Evolutionary conservation across 257 asterid species (phyloP).

Genomic region (Ocimum tenuiflorum): DNA sequence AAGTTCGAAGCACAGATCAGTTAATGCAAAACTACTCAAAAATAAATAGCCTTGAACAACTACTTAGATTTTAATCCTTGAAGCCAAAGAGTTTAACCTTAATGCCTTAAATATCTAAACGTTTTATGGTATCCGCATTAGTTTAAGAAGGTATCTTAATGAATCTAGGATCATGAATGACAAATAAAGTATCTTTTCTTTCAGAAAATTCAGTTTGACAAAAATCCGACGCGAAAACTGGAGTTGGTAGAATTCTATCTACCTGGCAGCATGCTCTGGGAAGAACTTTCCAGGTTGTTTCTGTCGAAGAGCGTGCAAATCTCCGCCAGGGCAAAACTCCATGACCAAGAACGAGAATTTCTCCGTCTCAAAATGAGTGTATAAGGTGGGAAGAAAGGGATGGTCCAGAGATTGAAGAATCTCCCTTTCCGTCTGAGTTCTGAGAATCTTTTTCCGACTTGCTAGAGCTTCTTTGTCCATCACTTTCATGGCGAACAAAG

Average conservation of each 20-base stretch:
- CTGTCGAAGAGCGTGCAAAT: conserved; percentile 50
- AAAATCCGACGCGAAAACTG: too few relatives aligned
- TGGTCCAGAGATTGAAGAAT: conserved; percentile 50
- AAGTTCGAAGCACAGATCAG: too few relatives aligned
- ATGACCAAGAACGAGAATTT: conserved; percentile 49
- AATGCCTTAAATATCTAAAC: not conserved
- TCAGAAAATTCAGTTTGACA: too few relatives aligned
- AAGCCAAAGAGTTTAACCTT: not conserved
- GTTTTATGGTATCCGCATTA: not conserved
- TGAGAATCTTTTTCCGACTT: conserved; percentile 45
- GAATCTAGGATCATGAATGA: too few relatives aligned
- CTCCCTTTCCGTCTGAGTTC: conserved; percentile 59
- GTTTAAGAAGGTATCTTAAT: too few relatives aligned
- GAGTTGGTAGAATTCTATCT: too few relatives aligned
- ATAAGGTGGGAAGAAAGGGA: conserved; percentile 53
- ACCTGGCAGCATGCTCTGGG: conserved; percentile 64
- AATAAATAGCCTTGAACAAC: too few relatives aligned
- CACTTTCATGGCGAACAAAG: conserved; percentile 52
- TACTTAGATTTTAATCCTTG: too few relatives aligned
- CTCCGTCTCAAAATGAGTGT: conserved; percentile 55
- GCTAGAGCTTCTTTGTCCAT: conserved; percentile 55
- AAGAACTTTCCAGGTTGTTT: conserved; percentile 54
- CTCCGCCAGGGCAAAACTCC: conserved; percentile 62
- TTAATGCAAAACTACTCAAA: too few relatives aligned
- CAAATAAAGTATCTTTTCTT: too few relatives aligned